Base-by-base conservation (phyloP, 768 basidiomycete species). In the Mycena kentingensis region DNA sequence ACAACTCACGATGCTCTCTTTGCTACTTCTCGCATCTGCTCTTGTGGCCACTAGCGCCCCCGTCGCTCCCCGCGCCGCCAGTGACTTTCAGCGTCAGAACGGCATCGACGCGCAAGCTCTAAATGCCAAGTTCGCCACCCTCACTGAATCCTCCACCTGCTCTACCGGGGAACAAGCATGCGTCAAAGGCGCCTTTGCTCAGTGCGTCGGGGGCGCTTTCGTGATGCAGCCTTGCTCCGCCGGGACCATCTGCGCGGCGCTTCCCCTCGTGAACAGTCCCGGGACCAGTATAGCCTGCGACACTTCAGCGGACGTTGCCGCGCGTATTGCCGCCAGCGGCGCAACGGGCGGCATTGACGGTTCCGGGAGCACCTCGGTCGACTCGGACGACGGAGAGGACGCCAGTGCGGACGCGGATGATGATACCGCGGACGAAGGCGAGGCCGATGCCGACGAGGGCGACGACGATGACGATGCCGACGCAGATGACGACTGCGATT, bases 201-300 rank as follows among this genome's bases (percentile, higher is more conserved):
- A 78, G 54, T 83, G 83, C 55, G 78, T 75, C 19, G 63, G 60
- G 27, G 80, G 79, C 32, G 60, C 63, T 38, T 75, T 72, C 54
- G 65, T 62, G 21, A 53, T 60, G 22, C 67, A 64, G 5, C 43
- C 61, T 15, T 75, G 73, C 49, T 65, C 60, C 1, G 58, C 46
- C 3, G 59, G 63, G 6, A 55, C 67, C n/a, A 65, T 61, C 24
- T 77, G 76, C 49, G 66, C 67, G n/a, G 73, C 73, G 15, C 66
- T 77, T 36, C 77, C 77, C 13, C 64, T 78, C 22, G 73, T 77
- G 43, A 77, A 76, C 58, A 63, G 52, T 18, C 46, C 71, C 0
- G 77, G 77, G n/a, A 77, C 77, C 6, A 70, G 68, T 5, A 66
- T 78, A 43, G 61, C 73, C 25, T 78, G 77, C 54, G 70, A 70